Conservation (phyloP, 805 yeast genomes). For the Zygosaccharomyces gambellarensis region DNA sequence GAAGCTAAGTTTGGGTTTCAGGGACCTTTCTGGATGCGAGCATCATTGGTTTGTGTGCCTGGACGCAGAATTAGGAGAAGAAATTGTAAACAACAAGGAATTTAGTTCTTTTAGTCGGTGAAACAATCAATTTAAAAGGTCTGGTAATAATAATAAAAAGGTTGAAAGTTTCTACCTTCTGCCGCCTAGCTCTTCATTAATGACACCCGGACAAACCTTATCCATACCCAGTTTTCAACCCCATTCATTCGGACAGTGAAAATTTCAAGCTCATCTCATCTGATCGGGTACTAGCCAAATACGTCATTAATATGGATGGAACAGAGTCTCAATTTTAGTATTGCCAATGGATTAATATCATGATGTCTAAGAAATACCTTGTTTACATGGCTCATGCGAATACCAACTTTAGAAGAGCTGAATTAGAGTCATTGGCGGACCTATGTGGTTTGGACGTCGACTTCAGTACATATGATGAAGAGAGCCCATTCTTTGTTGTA, state of each 20-base stretch:
- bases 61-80: too few species aligned
- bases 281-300: not conserved
- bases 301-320: not conserved
- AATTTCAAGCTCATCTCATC: constrained; percentile 4
- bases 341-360: constrained; percentile 1
- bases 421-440: constrained; percentile 78
- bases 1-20: too few species aligned
- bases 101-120: too few species aligned
- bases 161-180: too few species aligned
- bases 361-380: constrained; percentile 45
- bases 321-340: not conserved
- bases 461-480: constrained; percentile 51
- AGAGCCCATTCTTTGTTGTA: constrained; percentile 67
- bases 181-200: constrained; percentile 54
- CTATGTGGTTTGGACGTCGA: constrained; percentile 54
- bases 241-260: constrained; percentile 3
- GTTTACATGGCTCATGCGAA: constrained; percentile 85
- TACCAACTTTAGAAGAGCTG: constrained; percentile 72
- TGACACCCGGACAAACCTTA: constrained; percentile 73
- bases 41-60: too few species aligned
- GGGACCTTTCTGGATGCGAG: too few species aligned
- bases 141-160: too few species aligned
- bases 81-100: too few species aligned
- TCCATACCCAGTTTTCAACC: constrained; percentile 8
- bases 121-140: too few species aligned